Conservation (phyloP, 2,329 filamentous ascomycete genomes). For the Neospermospora avenae region DNA sequence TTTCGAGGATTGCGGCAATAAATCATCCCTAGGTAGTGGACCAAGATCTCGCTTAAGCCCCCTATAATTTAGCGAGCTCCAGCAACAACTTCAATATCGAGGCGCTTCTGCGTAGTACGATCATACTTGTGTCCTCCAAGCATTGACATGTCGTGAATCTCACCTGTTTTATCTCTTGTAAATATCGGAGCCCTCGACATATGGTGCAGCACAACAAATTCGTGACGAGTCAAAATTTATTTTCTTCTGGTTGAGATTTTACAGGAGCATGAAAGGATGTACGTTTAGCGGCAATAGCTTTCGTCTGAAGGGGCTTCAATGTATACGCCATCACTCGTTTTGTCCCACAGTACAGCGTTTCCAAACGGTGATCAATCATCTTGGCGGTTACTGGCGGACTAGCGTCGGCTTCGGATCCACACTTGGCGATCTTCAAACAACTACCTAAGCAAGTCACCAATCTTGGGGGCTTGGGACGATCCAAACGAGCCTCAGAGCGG, state of each 20-base stretch:
- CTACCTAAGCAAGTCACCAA: background rate
- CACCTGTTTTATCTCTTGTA: too few species aligned
- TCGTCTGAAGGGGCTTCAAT: background rate
- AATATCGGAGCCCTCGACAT: too few species aligned
- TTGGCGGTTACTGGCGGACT: background rate
- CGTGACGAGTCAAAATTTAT: too few species aligned
- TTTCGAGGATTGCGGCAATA: too few species aligned
- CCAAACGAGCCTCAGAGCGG: background rate
- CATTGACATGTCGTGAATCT: too few species aligned
- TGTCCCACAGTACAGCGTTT: background rate
- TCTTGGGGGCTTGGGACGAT: background rate
- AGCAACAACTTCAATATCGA: background rate
- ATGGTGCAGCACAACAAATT: too few species aligned
- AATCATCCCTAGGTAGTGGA: too few species aligned
- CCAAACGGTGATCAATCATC: background rate
- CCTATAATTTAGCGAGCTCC: background rate
- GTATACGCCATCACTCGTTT: background rate
- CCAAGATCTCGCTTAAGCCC: background rate
- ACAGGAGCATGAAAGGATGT: too few species aligned
- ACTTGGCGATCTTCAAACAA: slow-evolving; percentile 4
- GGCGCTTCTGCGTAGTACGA: background rate
- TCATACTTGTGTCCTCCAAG: too few species aligned
- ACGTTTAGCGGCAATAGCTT: background rate
- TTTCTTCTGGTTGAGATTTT: too few species aligned
- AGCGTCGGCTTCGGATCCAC: background rate